These are phyloP conservation scores for Thamnidium elegans DNA, from an alignment of 192 early-diverging fungal species.

Conservation along the genomic window DNA sequence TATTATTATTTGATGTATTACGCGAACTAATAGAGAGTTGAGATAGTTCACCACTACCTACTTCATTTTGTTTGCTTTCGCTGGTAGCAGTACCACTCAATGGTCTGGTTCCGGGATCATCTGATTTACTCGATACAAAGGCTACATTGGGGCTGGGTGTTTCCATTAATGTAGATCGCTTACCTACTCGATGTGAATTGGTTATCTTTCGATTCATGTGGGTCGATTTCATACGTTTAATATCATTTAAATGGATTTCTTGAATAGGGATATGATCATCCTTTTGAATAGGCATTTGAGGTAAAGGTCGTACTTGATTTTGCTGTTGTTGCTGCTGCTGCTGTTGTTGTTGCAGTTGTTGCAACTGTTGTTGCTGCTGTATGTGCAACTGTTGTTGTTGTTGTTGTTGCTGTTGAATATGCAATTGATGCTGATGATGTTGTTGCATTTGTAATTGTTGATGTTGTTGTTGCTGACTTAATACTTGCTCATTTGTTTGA, in stretches of 20 bases:
- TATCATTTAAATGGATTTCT: constrained; percentile 48
- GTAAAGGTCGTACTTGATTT: neutral
- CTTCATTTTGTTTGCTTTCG: neutral
- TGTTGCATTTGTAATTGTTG: too few relatives aligned
- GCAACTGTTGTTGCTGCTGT: too few relatives aligned
- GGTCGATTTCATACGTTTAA: constrained; percentile 59
- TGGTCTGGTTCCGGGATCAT: neutral
- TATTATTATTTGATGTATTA: neutral
- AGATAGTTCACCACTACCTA: neutral
- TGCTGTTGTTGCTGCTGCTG: neutral
- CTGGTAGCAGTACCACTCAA: neutral
- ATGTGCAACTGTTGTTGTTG: neutral
- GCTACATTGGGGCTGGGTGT: constrained; percentile 35
- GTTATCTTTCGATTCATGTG: constrained; percentile 35
- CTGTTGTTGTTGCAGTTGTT: neutral
- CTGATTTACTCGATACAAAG: constrained; percentile 11
- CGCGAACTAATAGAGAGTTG: neutral
- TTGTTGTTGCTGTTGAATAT: neutral
- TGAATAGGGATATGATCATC: constrained; percentile 3
- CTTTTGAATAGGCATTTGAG: neutral
- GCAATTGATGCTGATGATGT: too few relatives aligned
- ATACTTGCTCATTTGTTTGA: neutral
- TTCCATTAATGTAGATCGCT: constrained; percentile 53
- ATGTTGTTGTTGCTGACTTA: constrained; percentile 9
- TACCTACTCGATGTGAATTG: constrained; percentile 40